These are phyloP conservation scores for Capronia epimyces DNA, from an alignment of 2,329 filamentous ascomycete genomes.

Conservation along the genomic window DNA sequence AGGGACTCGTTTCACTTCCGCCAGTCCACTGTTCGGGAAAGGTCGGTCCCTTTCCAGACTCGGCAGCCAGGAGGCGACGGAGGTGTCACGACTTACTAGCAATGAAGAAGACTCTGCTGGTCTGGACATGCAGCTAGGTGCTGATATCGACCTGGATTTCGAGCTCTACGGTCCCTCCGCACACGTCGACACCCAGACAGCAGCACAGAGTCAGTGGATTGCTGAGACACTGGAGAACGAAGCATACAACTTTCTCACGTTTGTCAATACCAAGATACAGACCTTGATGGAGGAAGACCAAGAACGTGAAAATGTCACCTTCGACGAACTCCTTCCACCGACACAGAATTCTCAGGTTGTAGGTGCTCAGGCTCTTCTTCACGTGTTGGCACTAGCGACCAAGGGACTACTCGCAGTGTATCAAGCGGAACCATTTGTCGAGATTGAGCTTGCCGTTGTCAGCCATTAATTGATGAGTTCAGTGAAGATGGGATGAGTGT, in stretches of 20 bases:
- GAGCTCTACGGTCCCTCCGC: conserved; percentile 44
- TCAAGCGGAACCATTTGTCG: conserved; percentile 49
- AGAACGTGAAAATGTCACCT: conserved; percentile 39
- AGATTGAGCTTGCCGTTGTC: conserved; percentile 21
- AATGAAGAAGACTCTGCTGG: conserved; percentile 30
- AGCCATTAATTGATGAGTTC: too few relatives aligned
- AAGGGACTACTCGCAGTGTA: conserved; percentile 58
- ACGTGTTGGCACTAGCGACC: conserved; percentile 65
- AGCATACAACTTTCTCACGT: conserved; percentile 58
- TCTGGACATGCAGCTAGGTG: conserved; percentile 34
- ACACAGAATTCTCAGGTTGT: conserved; percentile 51
- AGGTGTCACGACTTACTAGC: conserved; percentile 13
- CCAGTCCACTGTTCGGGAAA: conserved; percentile 52
- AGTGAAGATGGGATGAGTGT: not conserved
- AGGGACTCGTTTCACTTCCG: conserved; percentile 51
- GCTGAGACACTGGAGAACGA: conserved; percentile 53
- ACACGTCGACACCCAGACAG: conserved; percentile 47
- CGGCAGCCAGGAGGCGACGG: conserved; percentile 18
- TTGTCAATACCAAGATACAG: conserved; percentile 47
- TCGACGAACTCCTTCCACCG: conserved; percentile 64
- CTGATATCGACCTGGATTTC: conserved; percentile 33
- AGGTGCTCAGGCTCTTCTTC: conserved; percentile 69
- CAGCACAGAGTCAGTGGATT: conserved; percentile 43
- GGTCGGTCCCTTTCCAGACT: conserved; percentile 29
- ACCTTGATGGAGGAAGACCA: conserved; percentile 26